phyloP scores from a whole-genome alignment of 2,329 filamentous ascomycete genomes.

The Torrubiellomyces zombiae region DNA sequence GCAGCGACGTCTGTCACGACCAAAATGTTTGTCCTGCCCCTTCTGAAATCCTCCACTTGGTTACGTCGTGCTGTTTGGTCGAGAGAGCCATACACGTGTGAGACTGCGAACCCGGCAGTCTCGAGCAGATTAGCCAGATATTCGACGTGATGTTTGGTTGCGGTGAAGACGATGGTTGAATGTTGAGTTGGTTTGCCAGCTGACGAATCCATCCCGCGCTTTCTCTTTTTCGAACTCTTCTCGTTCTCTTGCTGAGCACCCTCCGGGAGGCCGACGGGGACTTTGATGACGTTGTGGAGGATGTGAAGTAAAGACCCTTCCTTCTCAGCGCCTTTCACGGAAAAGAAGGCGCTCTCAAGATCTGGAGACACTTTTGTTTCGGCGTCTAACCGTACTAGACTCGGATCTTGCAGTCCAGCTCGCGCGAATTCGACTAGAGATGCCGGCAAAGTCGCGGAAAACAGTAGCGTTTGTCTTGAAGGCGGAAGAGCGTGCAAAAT shows the following conservation, averaged over 20 bases:
- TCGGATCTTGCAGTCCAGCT: conserved; percentile 83
- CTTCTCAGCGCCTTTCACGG: conserved; percentile 81
- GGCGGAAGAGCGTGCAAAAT: conserved; percentile 78
- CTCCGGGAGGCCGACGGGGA: conserved; percentile 53
- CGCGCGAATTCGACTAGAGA: conserved; percentile 91
- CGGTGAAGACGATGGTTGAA: conserved; percentile 87
- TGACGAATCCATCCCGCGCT: conserved; percentile 37
- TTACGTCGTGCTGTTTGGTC: conserved; percentile 88
- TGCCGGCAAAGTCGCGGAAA: conserved; percentile 87
- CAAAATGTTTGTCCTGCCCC: conserved; percentile 70
- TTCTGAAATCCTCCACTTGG: conserved; percentile 80
- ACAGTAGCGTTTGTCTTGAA: conserved; percentile 77
- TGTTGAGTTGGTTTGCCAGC: conserved; percentile 61
- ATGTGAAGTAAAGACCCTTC: conserved; percentile 84
- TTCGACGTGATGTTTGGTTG: conserved; percentile 95
- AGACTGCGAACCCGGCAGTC: conserved; percentile 70
- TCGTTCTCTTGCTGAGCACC: conserved; percentile 28
- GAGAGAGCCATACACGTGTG: conserved; percentile 85
- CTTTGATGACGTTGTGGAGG: conserved; percentile 79
- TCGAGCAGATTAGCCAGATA: conserved; percentile 73
- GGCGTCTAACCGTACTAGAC: conserved; percentile 74
- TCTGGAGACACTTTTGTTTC: conserved; percentile 95
- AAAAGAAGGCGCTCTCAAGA: conserved; percentile 89
- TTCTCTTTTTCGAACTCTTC: conserved; percentile 50
- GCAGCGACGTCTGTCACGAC: conserved; percentile 96